phyloP scores from a whole-genome alignment of 2,329 filamentous ascomycete species.

The Uncinocarpus reesii region DNA sequence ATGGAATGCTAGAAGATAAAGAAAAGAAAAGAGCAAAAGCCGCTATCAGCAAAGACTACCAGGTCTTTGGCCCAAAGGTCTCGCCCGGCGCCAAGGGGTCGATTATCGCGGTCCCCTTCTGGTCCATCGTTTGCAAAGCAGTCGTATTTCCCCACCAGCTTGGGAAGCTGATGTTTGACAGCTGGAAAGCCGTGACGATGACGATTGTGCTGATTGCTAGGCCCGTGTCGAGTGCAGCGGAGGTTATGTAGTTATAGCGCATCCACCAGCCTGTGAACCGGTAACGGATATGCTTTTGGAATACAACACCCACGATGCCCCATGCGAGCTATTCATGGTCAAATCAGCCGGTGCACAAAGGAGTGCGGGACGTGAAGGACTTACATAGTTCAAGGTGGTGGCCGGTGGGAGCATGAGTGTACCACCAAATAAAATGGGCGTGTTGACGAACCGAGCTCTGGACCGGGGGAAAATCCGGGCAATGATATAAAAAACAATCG shows the following conservation, averaged over 20 bases:
- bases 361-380: neutral
- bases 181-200: conserved; percentile 58
- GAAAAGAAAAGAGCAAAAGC: too few relatives aligned
- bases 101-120: conserved; percentile 49
- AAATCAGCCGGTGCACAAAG: neutral
- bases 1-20: neutral
- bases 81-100: conserved; percentile 43
- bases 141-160: conserved; percentile 60
- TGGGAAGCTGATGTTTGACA: conserved; percentile 48
- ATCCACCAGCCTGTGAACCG: conserved; percentile 63
- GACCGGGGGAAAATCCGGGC: conserved; percentile 53
- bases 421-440: conserved; percentile 59
- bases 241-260: conserved; percentile 67
- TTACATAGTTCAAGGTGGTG: conserved; percentile 54
- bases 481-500: conserved; percentile 51
- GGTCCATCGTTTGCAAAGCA: conserved; percentile 52
- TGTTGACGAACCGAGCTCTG: conserved; percentile 55
- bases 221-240: conserved; percentile 59
- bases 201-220: conserved; percentile 56
- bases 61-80: conserved; percentile 51
- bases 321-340: conserved; percentile 44
- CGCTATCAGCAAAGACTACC: conserved; percentile 29
- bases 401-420: conserved; percentile 56
- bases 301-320: conserved; percentile 56
- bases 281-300: conserved; percentile 58